Evolutionary conservation across 257 asterid species (phyloP), one percentile per base, ranked within the genome.

Genomic region (Nicotiana noctiflora): DNA sequence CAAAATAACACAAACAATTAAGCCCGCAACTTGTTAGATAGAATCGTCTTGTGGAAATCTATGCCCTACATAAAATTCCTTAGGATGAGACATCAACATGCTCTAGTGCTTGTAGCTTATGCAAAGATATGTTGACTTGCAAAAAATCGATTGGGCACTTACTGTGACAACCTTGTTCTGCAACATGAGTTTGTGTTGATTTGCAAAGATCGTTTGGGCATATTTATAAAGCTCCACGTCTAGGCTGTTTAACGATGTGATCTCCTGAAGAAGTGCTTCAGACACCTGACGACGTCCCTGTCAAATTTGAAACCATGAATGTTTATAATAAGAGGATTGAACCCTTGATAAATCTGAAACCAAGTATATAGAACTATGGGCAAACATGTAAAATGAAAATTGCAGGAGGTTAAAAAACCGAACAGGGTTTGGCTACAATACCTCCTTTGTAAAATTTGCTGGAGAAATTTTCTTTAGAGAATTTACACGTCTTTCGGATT

Each of bases 371-470:
- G 37, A 27, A 62, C 68, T 23, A 19, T 0, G 19, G 25, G 14
- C 44, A 49, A 74, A 21, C 12, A 23, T 40, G 12, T 40, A 40
- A 40, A 40, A 40, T 13, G 77, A 44, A 70, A 70, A 70, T 21
- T 44, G 77, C 37, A 70, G 29, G 59, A 21, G 18, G 49, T 21
- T 21, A 34, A 11, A 70, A 19, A 70, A 70, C 59, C 25, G 78
- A 23, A 49, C 19, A 18, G 9, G 1, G 40, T 49, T 14, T 74
- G 25, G 40, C 63, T 62, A 15, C 19, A 44, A 23, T 89, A 93
- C 99, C 97, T 93, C 94, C 85, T 90, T 93, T 11, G 99, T 91
- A 72, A 95, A 93, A 88, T 95, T 95, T 75, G 89, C 97, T 72
- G 98, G 98, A 81, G 86, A 67, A 85, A 95, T 87, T 61, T 81